phyloP scores from a whole-genome alignment of 1,284 basidiomycete species.

The Sphaerobolus stellatus region DNA sequence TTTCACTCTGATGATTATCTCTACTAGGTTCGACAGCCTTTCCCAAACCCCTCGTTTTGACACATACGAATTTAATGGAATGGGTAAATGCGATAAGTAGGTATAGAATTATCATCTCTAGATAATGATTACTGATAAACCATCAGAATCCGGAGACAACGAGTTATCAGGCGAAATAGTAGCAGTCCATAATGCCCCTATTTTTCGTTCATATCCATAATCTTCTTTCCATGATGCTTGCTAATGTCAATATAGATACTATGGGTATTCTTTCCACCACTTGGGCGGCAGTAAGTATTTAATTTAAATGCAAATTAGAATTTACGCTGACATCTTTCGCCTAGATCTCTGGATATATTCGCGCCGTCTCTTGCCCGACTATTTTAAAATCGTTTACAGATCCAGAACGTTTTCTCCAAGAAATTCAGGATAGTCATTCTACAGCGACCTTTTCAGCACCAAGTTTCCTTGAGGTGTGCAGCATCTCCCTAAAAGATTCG shows the following conservation, averaged over 20 bases:
- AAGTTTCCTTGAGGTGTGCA: constrained; percentile 28
- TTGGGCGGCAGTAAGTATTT: constrained; percentile 1
- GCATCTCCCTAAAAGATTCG: neutral
- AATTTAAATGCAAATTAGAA: neutral
- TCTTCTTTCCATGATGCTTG: neutral
- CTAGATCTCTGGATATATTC: constrained; percentile 28
- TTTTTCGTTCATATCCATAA: neutral
- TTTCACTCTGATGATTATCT: neutral
- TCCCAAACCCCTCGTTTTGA: constrained; percentile 29
- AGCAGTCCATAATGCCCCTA: neutral
- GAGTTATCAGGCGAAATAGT: neutral
- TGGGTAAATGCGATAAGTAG: constrained; percentile 13
- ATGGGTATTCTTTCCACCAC: neutral
- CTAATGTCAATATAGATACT: neutral
- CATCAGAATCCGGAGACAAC: neutral
- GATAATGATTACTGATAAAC: neutral
- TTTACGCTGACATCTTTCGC: neutral
- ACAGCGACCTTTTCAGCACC: constrained; percentile 27
- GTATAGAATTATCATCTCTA: constrained; percentile 2
- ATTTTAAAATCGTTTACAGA: constrained; percentile 24
- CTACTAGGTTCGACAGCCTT: constrained; percentile 29
- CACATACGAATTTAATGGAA: constrained; percentile 18
- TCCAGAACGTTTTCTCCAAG: constrained; percentile 24
- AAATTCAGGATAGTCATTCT: constrained; percentile 16
- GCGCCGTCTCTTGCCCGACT: constrained; percentile 20